A percentile compares a stretch with the other conserved stretches of the same genome.
Evolutionary conservation across 768 basidiomycete species (phyloP).

Genomic region (Chalciporus pseudorubinellus): DNA sequence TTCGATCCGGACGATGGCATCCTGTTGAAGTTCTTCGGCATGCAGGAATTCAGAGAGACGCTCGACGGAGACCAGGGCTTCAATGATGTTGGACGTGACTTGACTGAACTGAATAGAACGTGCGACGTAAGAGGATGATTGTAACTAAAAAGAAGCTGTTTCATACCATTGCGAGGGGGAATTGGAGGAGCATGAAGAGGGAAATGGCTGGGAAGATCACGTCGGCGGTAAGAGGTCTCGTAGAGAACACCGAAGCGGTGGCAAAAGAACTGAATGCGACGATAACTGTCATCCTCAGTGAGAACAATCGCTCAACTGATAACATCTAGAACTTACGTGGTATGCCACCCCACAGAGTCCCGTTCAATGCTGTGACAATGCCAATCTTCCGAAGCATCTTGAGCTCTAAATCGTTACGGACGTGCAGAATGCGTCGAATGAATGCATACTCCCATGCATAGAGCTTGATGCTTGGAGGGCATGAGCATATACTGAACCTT

Average conservation of each 20-base stretch:
- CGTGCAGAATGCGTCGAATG: conserved; percentile 69
- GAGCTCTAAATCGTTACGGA: conserved; percentile 81
- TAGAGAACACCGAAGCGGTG: conserved; percentile 58
- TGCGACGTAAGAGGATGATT: neutral
- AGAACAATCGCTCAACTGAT: neutral
- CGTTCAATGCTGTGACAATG: conserved; percentile 62
- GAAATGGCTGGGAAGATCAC: conserved; percentile 96
- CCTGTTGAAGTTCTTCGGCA: conserved; percentile 76
- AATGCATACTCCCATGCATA: conserved; percentile 97
- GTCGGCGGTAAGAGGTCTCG: conserved; percentile 78
- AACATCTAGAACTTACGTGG: conserved; percentile 39
- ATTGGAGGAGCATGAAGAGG: conserved; percentile 82
- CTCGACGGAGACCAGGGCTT: conserved; percentile 79
- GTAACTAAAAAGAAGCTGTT: neutral
- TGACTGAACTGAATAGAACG: conserved; percentile 50
- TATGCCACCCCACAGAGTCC: conserved; percentile 64
- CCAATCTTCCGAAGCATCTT: conserved; percentile 83
- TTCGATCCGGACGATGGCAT: conserved; percentile 60
- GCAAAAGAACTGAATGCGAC: conserved; percentile 86
- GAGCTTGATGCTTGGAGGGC: conserved; percentile 71
- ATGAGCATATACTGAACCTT: neutral
- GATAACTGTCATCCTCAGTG: conserved; percentile 39
- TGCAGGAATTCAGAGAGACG: conserved; percentile 75
- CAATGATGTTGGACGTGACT: conserved; percentile 79
- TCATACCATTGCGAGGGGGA: conserved; percentile 79